Evolutionary conservation across 495 filamentous ascomycete genomes (phyloP), one percentile per base, ranked within the genome.

Genomic region (Hypomontagnella monticulosa): DNA sequence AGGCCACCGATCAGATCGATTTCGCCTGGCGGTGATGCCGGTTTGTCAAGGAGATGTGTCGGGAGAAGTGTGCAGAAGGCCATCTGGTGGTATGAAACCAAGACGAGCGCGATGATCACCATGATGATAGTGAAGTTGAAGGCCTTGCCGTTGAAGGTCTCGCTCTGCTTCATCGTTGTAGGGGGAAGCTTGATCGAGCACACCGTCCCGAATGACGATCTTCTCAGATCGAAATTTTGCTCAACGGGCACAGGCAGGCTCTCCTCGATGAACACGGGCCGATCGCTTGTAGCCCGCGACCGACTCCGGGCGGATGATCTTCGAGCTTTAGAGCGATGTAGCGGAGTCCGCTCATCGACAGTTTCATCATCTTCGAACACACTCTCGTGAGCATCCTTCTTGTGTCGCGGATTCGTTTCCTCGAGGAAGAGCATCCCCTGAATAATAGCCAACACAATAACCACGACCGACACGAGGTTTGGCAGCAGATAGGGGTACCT

Each of bases 351-450:
- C 68, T 75, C 72, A 11, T 73, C 67, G 10, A 33, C 30, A 1
- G 40, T 36, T 3, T 65, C 65, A 19, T 64, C 46, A 6, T 73
- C 69, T 8, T 64, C 58, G 43, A 60, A 43, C 0, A 71, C 57
- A 11, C 50, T 40, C 5, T 57, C 62, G 4, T 40, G 46, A 4
- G 43, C 43, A 4, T 12, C 7, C 14, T 61, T 54, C 27, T 37
- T 42, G 7, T 15, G 16, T 12, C 53, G 64, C 50, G 86, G 88
- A 68, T 96, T 93, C 3, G 92, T 96, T 78, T 97, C 92, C 78
- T 96, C 91, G 58, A 97, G 79, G 77, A 95, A 97, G 43, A 97
- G 69, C 40, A 91, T 80, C 9, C 92, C 92, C 61, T 94, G 82
- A 8, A 86, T 72, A 20, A 96, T 87, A 30, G 91, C 91, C 44